Conservation (phyloP, 140 eudicot species). For the Stevia rebaudiana region DNA sequence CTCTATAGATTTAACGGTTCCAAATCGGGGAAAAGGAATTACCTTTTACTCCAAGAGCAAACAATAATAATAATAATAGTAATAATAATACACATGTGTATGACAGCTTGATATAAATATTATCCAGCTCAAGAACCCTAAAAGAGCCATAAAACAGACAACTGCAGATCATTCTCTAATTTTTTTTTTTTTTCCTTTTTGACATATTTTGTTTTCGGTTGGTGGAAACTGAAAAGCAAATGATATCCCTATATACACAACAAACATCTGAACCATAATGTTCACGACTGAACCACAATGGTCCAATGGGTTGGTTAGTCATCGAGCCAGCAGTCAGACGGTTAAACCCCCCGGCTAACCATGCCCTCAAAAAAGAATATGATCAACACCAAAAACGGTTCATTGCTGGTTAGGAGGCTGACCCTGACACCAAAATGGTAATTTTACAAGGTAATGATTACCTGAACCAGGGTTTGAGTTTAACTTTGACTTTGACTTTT, state of each 20-base stretch:
- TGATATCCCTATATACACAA: slow-evolving; percentile 54
- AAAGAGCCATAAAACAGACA: slow-evolving; percentile 29
- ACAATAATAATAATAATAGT: slow-evolving; percentile 34
- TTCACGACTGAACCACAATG: slow-evolving; percentile 31
- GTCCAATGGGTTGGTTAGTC: slow-evolving; percentile 31
- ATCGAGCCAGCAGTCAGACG: slow-evolving; percentile 30
- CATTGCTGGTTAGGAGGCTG: slow-evolving; percentile 17
- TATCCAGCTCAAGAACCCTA: slow-evolving; percentile 27
- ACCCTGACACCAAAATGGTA: slow-evolving; percentile 30
- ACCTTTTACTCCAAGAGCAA: slow-evolving; percentile 24
- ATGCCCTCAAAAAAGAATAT: slow-evolving; percentile 26
- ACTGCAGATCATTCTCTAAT: slow-evolving; percentile 24
- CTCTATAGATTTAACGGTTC: slow-evolving; percentile 26
- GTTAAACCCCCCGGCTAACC: slow-evolving; percentile 13
- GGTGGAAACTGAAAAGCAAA: slow-evolving; percentile 19
- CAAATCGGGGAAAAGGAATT: slow-evolving; percentile 4
- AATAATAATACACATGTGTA: slow-evolving; percentile 34
- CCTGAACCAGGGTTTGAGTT: slow-evolving; percentile 29
- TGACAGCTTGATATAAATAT: slow-evolving; percentile 12
- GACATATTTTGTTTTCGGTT: slow-evolving; percentile 33
- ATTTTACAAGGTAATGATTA: slow-evolving; percentile 21
- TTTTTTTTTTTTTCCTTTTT: background rate
- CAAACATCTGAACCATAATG: slow-evolving; percentile 35
- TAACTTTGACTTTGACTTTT: slow-evolving; percentile 24
- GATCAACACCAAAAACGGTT: slow-evolving; percentile 19